phyloP scores from a whole-genome alignment of 2,329 filamentous ascomycete species.

The Colletotrichum sansevieriae region DNA sequence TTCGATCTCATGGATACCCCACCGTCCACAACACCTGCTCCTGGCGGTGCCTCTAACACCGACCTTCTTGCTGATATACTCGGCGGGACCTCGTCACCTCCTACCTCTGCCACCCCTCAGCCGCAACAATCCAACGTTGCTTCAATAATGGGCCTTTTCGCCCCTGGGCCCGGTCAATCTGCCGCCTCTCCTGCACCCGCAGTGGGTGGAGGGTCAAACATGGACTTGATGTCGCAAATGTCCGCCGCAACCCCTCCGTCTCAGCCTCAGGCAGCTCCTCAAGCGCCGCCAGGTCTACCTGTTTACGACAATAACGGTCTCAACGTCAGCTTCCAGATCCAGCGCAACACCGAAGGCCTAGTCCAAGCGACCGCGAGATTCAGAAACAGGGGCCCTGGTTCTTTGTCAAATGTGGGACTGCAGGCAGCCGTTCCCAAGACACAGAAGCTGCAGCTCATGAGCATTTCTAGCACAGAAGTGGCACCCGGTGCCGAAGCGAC shows the following conservation, averaged over 20 bases:
- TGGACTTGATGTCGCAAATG: slow-evolving; percentile 64
- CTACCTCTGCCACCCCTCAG: slow-evolving; percentile 60
- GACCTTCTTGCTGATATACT: slow-evolving; percentile 94
- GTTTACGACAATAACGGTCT: slow-evolving; percentile 92
- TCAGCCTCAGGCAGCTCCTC: slow-evolving; percentile 51
- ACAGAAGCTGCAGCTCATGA: slow-evolving; percentile 92
- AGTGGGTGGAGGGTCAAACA: slow-evolving; percentile 49
- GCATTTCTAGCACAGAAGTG: slow-evolving; percentile 85
- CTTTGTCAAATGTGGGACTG: slow-evolving; percentile 81
- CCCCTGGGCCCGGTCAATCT: slow-evolving; percentile 47
- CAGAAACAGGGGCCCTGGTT: slow-evolving; percentile 78
- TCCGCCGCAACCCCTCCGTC: slow-evolving; percentile 53
- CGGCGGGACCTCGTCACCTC: slow-evolving; percentile 72
- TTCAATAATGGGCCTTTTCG: slow-evolving; percentile 93
- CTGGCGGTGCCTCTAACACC: slow-evolving; percentile 76
- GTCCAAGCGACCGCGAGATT: slow-evolving; percentile 89
- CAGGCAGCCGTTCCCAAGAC: slow-evolving; percentile 97
- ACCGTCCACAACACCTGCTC: slow-evolving; percentile 60
- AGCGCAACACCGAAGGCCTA: slow-evolving; percentile 82
- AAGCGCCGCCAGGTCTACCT: slow-evolving; percentile 68
- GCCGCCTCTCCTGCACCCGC: slow-evolving; percentile 51
- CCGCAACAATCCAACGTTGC: slow-evolving; percentile 70
- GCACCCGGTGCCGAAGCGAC: slow-evolving; percentile 84
- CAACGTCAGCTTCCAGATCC: slow-evolving; percentile 83
- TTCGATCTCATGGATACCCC: slow-evolving; percentile 91